Evolutionary conservation across 306 rosid species (phyloP), one percentile per base, ranked within the genome.

Genomic region (Hippophae gyantsensis): DNA sequence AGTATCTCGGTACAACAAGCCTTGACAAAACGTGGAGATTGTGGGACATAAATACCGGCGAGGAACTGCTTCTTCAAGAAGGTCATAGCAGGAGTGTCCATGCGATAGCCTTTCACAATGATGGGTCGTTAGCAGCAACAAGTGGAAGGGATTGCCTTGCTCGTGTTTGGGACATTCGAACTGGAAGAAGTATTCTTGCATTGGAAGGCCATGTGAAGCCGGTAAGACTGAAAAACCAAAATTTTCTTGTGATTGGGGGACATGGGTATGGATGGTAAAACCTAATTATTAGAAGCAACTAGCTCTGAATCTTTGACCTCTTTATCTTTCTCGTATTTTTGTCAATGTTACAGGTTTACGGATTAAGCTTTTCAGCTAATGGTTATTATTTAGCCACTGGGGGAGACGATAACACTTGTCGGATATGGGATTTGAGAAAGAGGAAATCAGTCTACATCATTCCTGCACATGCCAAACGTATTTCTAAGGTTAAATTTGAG

Each of bases 1-100:
- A 88, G 63, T 88, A 88, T 82, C 65, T 88, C 67, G 99, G 96
- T 57, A 92, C 99, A 38, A 75, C 95, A 61, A 92, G 99, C 85
- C 88, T 79, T 72, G 99, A 92, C 82, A 86, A 85, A 78, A 92
- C 96, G 12, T 92, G 99, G 99, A 85, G 99, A 71, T 74, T 92
- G 63, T 92, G 99, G 99, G 96, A 92, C 56, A 48, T 88, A 56
- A 92, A 88, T 53, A 83, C 86, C 49, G 90, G 96, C 47, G 90
- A 69, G 57, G 99, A 92, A 74, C 73, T 92, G 83, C 96, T 85
- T 71, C 96, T 88, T 68, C 99, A 92, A 73, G 96, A 92, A 80
- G 96, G 99, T 44, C 99, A 92, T 58, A 88, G 96, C 74, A 81
- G 96, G 75, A 78, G 90, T 69, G 81, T 92, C 52, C 88, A 83